Percentiles rank a stretch among this genome's conserved stretches.
Conservation (phyloP, 345 rosid species). For the Gynandropsis gynandra region DNA sequence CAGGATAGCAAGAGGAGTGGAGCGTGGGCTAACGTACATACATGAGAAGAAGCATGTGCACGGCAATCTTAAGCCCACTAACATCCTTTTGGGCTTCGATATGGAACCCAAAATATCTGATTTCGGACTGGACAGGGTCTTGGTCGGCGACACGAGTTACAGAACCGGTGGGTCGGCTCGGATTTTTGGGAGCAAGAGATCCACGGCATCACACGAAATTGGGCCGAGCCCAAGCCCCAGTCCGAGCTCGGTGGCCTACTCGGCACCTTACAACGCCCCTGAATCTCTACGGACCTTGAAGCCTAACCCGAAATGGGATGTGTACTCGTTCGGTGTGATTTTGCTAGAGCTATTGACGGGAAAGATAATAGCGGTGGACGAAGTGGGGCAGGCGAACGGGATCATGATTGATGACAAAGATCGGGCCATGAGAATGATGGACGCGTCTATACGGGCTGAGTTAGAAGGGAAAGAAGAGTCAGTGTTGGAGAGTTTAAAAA, state of each 20-base stretch:
- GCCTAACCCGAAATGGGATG: constrained; percentile 89
- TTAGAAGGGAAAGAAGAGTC: constrained; percentile 82
- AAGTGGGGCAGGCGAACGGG: constrained; percentile 80
- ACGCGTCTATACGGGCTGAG: constrained; percentile 58
- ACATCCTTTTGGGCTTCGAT: constrained; percentile 63
- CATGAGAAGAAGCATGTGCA: constrained; percentile 89
- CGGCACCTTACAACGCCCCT: constrained; percentile 60
- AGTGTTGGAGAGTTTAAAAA: constrained; percentile 69
- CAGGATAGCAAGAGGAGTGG: constrained; percentile 70
- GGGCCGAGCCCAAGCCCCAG: constrained; percentile 41
- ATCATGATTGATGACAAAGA: constrained; percentile 51
- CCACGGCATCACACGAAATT: constrained; percentile 55
- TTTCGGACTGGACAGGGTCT: constrained; percentile 77
- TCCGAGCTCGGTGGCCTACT: constrained; percentile 35
- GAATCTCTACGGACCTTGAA: constrained; percentile 79
- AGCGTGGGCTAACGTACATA: constrained; percentile 68
- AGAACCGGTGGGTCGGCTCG: constrained; percentile 54
- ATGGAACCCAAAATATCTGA: constrained; percentile 85
- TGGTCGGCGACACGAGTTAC: constrained; percentile 52
- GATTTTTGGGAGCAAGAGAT: constrained; percentile 81
- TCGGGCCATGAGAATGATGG: constrained; percentile 63
- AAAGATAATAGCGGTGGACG: constrained; percentile 62
- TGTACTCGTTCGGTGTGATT: constrained; percentile 72
- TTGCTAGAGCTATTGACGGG: constrained; percentile 77
- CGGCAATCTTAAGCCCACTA: constrained; percentile 83